Percentiles rank a stretch among this genome's conserved stretches.
phyloP scores from a whole-genome alignment of 2,329 filamentous ascomycete genomes.

The Colletotrichum liriopes region DNA sequence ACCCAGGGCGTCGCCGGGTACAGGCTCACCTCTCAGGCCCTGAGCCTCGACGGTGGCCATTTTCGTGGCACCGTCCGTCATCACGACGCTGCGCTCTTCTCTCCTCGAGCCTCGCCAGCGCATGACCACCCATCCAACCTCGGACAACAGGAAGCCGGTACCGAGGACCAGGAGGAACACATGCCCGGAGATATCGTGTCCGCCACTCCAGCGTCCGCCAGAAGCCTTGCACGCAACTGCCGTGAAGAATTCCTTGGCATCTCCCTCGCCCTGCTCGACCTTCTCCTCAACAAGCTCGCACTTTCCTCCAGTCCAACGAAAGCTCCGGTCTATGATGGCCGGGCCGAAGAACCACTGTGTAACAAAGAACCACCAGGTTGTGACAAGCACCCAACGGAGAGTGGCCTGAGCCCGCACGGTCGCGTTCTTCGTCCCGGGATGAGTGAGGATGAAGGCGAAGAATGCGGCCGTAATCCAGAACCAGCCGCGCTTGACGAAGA shows the following conservation, averaged over 20 bases:
- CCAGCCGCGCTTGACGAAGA: slow-evolving; percentile 98
- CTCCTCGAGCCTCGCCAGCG: slow-evolving; percentile 57
- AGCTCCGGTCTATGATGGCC: slow-evolving; percentile 89
- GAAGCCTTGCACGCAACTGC: slow-evolving; percentile 85
- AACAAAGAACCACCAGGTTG: slow-evolving; percentile 84
- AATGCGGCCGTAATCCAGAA: slow-evolving; percentile 88
- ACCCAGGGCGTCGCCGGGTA: slow-evolving; percentile 52
- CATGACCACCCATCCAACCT: slow-evolving; percentile 75
- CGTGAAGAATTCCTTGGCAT: slow-evolving; percentile 73
- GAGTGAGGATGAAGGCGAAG: slow-evolving; percentile 76
- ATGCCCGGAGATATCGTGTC: slow-evolving; percentile 96
- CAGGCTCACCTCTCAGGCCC: slow-evolving; percentile 25
- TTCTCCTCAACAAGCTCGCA: slow-evolving; percentile 76
- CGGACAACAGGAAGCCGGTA: slow-evolving; percentile 85
- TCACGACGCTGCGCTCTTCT: slow-evolving; percentile 78
- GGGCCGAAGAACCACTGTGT: slow-evolving; percentile 99
- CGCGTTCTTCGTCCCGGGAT: slow-evolving; percentile 67
- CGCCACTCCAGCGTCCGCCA: slow-evolving; percentile 90
- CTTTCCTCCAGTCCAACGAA: slow-evolving; percentile 88
- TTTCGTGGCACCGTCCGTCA: slow-evolving; percentile 77
- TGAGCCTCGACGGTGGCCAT: slow-evolving; percentile 66
- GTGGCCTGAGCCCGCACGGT: slow-evolving; percentile 65
- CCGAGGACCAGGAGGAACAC: slow-evolving; percentile 93
- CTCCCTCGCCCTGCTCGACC: slow-evolving; percentile 61
- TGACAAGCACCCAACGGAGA: slow-evolving; percentile 80